Conservation (phyloP, 495 filamentous ascomycete species). For the Barbatosphaeria neglecta region DNA sequence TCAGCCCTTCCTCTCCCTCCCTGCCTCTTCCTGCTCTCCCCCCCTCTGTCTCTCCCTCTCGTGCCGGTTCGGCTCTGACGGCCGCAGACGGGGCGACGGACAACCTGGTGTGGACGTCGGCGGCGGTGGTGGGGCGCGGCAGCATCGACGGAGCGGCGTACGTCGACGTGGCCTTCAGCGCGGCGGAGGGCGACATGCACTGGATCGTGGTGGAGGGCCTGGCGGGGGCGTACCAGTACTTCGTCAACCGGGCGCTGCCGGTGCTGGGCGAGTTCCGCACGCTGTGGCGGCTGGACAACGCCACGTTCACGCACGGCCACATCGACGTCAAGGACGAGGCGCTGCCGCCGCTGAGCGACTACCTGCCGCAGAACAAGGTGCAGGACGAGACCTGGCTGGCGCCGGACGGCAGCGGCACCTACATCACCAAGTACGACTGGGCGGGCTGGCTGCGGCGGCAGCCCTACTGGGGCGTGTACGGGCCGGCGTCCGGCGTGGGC, state of each 20-base stretch:
- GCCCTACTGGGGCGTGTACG: constrained; percentile 25
- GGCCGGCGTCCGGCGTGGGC: constrained; percentile 15
- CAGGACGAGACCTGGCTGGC: constrained; percentile 33
- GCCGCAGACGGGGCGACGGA: constrained; percentile 21
- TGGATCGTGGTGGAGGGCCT: constrained; percentile 27
- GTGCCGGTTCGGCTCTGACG: too few relatives aligned
- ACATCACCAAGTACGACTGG: constrained; percentile 33
- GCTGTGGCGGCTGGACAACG: constrained; percentile 24
- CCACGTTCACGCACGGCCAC: constrained; percentile 21
- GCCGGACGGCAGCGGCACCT: constrained; percentile 19
- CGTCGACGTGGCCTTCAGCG: constrained; percentile 23
- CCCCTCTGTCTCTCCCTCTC: too few relatives aligned
- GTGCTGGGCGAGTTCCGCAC: constrained; percentile 30
- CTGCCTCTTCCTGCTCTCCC: too few relatives aligned
- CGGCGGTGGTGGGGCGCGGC: constrained; percentile 11
- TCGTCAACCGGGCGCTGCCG: constrained; percentile 28
- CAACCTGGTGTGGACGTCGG: constrained; percentile 24
- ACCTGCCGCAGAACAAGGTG: constrained; percentile 18
- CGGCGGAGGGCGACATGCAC: constrained; percentile 26
- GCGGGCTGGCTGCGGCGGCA: constrained; percentile 16
- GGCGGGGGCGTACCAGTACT: constrained; percentile 31
- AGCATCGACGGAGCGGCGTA: constrained; percentile 12
- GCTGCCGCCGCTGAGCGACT: constrained; percentile 22
- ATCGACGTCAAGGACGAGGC: constrained; percentile 21
- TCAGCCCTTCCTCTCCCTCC: too few relatives aligned